Conservation (phyloP, 352 stramenopile species). For the Blastocystis hominis region DNA sequence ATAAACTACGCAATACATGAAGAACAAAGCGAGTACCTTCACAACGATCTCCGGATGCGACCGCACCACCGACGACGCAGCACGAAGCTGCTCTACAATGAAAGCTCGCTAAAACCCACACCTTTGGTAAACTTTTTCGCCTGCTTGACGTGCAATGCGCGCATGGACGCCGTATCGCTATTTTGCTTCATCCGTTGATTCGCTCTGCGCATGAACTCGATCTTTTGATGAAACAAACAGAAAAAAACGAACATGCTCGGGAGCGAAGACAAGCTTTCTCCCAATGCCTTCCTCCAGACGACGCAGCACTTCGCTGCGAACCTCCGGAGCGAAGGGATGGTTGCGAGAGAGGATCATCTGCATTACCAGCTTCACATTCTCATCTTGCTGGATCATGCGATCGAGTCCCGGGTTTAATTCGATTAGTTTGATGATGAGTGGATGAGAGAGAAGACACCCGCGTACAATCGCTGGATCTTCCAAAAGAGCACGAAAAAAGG, state of each 20-base stretch:
- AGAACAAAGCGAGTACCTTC: background rate
- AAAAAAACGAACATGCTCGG: background rate
- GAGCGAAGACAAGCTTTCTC: background rate
- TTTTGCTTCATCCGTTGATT: too few species aligned
- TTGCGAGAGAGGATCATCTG: background rate
- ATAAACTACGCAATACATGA: background rate
- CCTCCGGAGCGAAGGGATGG: background rate
- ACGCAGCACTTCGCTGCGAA: background rate
- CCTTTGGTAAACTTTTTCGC: background rate
- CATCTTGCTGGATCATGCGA: background rate
- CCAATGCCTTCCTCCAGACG: background rate
- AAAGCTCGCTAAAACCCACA: background rate
- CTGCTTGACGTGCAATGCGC: too few species aligned
- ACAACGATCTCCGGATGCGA: background rate
- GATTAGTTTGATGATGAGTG: slow-evolving; percentile 17
- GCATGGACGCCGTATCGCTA: too few species aligned
- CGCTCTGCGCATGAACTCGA: background rate
- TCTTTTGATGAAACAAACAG: background rate
- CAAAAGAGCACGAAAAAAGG: background rate
- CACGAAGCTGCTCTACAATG: background rate
- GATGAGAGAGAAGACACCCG: background rate
- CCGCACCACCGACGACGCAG: background rate
- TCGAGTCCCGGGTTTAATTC: background rate
- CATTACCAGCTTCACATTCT: background rate
- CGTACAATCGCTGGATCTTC: background rate